A percentile compares a stretch with the other conserved stretches of the same genome.
Evolutionary conservation across 179 eudicot genomes (phyloP).

Genomic region (Amaranthus tricolor): DNA sequence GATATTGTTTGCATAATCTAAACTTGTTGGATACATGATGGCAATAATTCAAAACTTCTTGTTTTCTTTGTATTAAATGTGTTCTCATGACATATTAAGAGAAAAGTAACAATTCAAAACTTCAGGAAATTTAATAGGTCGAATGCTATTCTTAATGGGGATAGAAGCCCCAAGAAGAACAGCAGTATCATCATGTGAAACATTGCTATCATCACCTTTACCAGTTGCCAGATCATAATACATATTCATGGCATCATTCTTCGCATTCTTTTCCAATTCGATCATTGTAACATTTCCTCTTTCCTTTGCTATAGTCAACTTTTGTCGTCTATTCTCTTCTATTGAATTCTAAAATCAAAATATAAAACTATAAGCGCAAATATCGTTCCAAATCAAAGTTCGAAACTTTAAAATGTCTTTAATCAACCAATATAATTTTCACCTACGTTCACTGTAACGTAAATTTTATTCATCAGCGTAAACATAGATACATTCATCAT

Average conservation of each 20-base stretch:
- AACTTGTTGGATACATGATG: too few relatives aligned
- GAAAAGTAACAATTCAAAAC: constrained; percentile 77
- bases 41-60: background rate
- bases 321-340: constrained; percentile 75
- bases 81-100: constrained; percentile 96
- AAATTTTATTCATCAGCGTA: too few relatives aligned
- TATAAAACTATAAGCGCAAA: constrained; percentile 1
- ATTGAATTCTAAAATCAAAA: constrained; percentile 53
- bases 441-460: too few relatives aligned
- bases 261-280: constrained; percentile 39
- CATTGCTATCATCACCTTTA: constrained; percentile 58
- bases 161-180: constrained; percentile 83
- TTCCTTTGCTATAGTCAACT: constrained; percentile 58
- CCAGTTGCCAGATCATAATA: constrained; percentile 56
- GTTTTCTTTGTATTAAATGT: constrained; percentile 50
- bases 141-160: constrained; percentile 73
- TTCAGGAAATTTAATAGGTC: constrained; percentile 77
- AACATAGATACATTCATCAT: too few relatives aligned
- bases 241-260: constrained; percentile 77
- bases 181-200: constrained; percentile 74
- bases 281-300: constrained; percentile 41
- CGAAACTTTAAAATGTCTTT: too few relatives aligned
- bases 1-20: too few relatives aligned
- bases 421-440: too few relatives aligned
- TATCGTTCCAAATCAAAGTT: too few relatives aligned